Conservation (phyloP, 2,329 filamentous ascomycete genomes). For the Neonectria ditissima region DNA sequence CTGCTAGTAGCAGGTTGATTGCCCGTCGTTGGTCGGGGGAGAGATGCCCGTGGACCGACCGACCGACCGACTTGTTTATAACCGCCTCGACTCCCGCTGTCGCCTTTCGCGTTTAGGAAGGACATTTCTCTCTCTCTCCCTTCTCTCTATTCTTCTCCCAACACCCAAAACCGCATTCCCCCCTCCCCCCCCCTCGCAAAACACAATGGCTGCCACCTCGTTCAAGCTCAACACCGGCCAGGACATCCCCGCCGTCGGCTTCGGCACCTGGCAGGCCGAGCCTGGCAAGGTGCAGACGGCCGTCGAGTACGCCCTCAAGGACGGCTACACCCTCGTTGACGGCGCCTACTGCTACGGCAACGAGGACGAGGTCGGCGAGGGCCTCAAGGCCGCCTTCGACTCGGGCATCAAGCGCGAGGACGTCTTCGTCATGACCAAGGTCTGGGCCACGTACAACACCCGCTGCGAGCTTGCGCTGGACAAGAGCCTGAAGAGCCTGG, state of each 20-base stretch:
- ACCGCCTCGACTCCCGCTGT: constrained; percentile 19
- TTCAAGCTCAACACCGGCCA: constrained; percentile 75
- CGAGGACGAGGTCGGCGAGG: constrained; percentile 84
- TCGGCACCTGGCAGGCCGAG: constrained; percentile 74
- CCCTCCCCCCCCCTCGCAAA: neutral
- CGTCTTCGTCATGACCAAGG: constrained; percentile 86
- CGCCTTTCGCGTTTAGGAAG: no score
- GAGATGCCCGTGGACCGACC: constrained; percentile 13
- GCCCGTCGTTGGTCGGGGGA: neutral
- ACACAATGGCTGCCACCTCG: constrained; percentile 63
- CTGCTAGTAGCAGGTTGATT: neutral
- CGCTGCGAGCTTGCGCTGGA: constrained; percentile 77
- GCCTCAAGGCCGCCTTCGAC: constrained; percentile 78
- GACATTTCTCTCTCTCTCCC: neutral
- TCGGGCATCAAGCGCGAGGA: constrained; percentile 81
- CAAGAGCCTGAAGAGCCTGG: constrained; percentile 78
- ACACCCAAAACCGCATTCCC: neutral
- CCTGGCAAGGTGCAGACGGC: constrained; percentile 69
- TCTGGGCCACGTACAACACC: constrained; percentile 84
- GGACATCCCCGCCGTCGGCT: constrained; percentile 72
- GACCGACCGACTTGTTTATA: constrained; percentile 28
- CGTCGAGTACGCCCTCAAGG: constrained; percentile 68
- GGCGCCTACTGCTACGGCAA: constrained; percentile 83
- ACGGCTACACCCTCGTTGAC: constrained; percentile 73
- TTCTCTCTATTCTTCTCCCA: constrained; percentile 1